phyloP scores from a whole-genome alignment of 768 basidiomycete genomes.

The Neoboletus subvelutipes region DNA sequence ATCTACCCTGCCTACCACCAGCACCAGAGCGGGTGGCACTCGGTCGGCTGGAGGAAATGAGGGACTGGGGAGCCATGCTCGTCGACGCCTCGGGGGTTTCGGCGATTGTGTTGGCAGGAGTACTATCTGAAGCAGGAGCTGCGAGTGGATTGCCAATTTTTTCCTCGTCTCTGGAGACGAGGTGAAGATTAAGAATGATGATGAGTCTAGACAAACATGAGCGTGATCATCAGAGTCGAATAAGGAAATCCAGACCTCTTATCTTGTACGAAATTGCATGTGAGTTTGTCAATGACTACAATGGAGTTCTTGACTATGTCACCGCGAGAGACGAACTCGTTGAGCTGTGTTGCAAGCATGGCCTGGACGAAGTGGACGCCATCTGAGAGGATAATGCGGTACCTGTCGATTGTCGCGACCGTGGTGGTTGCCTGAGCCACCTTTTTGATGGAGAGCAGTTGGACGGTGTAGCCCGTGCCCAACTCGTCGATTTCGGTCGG shows the following conservation, averaged over 20 bases:
- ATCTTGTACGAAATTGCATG: conserved; percentile 80
- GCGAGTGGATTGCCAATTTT: conserved; percentile 71
- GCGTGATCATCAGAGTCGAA: not conserved
- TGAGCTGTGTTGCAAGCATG: conserved; percentile 94
- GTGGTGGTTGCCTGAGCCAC: conserved; percentile 43
- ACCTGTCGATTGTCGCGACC: conserved; percentile 48
- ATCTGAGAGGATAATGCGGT: conserved; percentile 87
- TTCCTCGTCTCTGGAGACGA: conserved; percentile 51
- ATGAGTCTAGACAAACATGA: conserved; percentile 55
- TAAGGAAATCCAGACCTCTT: conserved; percentile 53
- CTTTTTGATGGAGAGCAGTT: conserved; percentile 82
- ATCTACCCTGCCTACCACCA: conserved; percentile 23
- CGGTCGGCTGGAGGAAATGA: conserved; percentile 23
- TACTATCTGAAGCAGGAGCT: conserved; percentile 37
- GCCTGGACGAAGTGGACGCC: conserved; percentile 84
- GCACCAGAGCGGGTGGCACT: conserved; percentile 8
- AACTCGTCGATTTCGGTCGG: conserved; percentile 29
- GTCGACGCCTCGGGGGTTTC: conserved; percentile 30
- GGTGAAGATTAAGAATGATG: conserved; percentile 69
- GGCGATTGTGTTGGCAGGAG: conserved; percentile 24
- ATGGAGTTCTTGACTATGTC: conserved; percentile 65
- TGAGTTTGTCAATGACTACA: conserved; percentile 68
- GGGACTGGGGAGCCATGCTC: conserved; percentile 28
- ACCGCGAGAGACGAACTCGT: conserved; percentile 65
- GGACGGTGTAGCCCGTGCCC: conserved; percentile 52